Base-by-base conservation (phyloP, 345 rosid species). In the Salix koriyanagi region DNA sequence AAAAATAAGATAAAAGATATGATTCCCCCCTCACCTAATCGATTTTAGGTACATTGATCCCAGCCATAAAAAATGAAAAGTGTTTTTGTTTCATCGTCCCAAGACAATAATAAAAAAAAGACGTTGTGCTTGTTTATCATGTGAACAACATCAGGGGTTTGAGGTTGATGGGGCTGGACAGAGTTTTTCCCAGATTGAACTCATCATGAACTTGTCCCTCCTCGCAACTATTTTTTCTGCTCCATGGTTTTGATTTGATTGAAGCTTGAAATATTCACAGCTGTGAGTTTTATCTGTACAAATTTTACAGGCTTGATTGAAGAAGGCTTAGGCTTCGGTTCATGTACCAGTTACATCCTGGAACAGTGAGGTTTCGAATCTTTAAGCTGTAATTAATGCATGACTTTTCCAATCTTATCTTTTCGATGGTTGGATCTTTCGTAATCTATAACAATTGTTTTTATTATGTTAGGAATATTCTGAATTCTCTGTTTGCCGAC, bases 301-400 rank as follows among this genome's bases (percentile, higher is more conserved):
- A 0, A 3, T 42, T 42, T 42, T 42, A 10, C 44, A 11, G 46
- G 46, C 46, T 0, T 11, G 46, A 12, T 11, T 10, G 46, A 12
- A 10, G 46, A 42, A 2, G 46, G 46, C 14, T 11, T 2, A 10
- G 46, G 46, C 8, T 7, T 1, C 4, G 80, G 60, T 83, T 83
- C 86, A 83, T 83, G 86, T 69, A 83, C 71, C 81, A 25, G 60
- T 78, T 73, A 71, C 74, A 71, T 71, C 74, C 60, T 48, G 5
- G 21, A 36, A 42, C 46, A 42, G 46, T 11, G 46, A 12, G 46
- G 12, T 42, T 42, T 42, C 13, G 46, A 42, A 42, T 42, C 14
- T 10, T 41, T 42, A 42, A 42, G 14, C 14, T 42, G 46, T 42
- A 42, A 42, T 42, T 42, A 42, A 42, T 42, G 14, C 46, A 42